Percentiles rank a stretch among this genome's conserved stretches.
These are phyloP conservation scores for Withania somnifera DNA, from an alignment of 305 asterid species.

Conservation along the genomic window DNA sequence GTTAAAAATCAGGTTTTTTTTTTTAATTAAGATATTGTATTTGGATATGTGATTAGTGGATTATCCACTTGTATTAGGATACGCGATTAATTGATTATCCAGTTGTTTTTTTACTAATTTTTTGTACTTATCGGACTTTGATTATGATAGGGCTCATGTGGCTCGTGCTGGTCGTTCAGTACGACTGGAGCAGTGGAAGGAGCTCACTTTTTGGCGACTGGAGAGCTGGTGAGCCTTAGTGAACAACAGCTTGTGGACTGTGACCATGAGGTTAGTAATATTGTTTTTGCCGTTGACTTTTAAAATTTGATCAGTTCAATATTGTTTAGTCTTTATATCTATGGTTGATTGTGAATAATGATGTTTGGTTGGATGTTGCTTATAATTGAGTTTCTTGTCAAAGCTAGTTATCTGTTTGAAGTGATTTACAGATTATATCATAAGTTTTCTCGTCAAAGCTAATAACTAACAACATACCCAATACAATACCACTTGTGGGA, in stretches of 20 bases:
- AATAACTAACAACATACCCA: too few species aligned
- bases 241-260: conserved; percentile 97
- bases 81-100: not conserved
- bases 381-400: not conserved
- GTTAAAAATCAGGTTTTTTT: conserved; percentile 71
- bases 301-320: not conserved
- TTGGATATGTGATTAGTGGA: not conserved
- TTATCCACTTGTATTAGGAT: not conserved
- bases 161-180: conserved; percentile 94
- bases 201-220: conserved; percentile 66
- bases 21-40: not conserved
- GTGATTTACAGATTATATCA: too few species aligned
- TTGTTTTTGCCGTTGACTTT: conserved; percentile 2
- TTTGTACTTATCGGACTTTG: not conserved
- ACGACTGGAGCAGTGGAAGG: conserved; percentile 77
- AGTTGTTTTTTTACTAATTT: not conserved
- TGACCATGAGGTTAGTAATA: conserved; percentile 78
- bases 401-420: too few species aligned
- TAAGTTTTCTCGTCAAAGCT: not conserved
- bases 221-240: conserved; percentile 75
- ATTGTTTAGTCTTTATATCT: not conserved
- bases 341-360: not conserved
- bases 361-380: not conserved
- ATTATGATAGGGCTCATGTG: conserved; percentile 58
- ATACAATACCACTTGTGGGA: too few species aligned